Evolutionary conservation across 1,284 basidiomycete genomes (phyloP), one percentile per base, ranked within the genome.

Genomic region (Ustilago xerochloae): DNA sequence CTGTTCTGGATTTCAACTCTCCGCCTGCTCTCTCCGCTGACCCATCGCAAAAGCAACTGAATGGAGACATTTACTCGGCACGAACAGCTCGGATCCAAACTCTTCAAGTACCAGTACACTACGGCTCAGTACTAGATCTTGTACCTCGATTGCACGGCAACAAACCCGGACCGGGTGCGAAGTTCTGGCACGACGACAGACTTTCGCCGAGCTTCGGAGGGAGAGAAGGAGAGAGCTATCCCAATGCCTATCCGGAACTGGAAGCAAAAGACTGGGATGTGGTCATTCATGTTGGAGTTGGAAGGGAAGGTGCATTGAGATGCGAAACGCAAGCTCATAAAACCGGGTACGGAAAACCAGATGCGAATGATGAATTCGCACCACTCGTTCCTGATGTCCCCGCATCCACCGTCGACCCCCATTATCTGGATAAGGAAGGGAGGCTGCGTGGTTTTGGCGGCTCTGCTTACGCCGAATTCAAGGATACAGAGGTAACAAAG

Each of bases 301-400:
- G 72, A 0, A 10, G 52, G 12, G 56, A 30, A 1, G 68, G 75
- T 1, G 51, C 43, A 7, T 28, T 78, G 1, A 61, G 63, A 9
- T 62, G 67, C 32, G 75, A 78, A 22, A 72, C 64, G 8, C 63
- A 61, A 24, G 75, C 72, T 3, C 75, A 75, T 45, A 75, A 75
- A 28, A 24, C 20, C 3, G 60, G 68, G 1, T 78, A 78, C 41
- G 36, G 38, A 13, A 59, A 67, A 30, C 63, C 56, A 0, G 72
- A 75, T 20, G 63, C 72, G 0, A 26, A 53, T 26, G 16, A 13
- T 12, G 24, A 43, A 2, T 20, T 60, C 1, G 63, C 72, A 0
- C 72, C 68, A 0, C 29, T 59, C 12, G 10, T 67, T 0, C 45
- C 45, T 4, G 24, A 30, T 9, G 26, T 38, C 9, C 8, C 8